These are phyloP conservation scores for Pulveroboletus sp. DNA, from an alignment of 768 basidiomycete genomes.

Conservation along the genomic window DNA sequence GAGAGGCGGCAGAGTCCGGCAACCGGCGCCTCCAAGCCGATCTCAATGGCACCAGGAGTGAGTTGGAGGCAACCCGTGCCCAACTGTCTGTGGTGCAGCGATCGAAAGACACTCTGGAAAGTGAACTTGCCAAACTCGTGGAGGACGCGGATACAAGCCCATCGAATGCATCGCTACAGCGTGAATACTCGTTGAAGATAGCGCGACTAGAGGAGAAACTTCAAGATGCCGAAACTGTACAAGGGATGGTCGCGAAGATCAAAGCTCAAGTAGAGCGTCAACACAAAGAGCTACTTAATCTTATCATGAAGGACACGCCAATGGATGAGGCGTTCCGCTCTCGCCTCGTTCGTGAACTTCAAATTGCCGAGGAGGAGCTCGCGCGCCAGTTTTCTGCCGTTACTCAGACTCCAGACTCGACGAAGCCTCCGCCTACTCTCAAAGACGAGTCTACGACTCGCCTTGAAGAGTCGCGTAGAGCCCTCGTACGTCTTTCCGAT, in stretches of 20 bases:
- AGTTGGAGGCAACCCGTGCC: slow-evolving; percentile 51
- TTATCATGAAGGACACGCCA: slow-evolving; percentile 53
- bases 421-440: slow-evolving; percentile 50
- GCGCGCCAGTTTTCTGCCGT: slow-evolving; percentile 21
- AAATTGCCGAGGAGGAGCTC: slow-evolving; percentile 47
- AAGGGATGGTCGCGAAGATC: slow-evolving; percentile 48
- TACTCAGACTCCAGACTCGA: slow-evolving; percentile 31
- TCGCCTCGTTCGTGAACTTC: slow-evolving; percentile 58
- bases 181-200: slow-evolving; percentile 60
- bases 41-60: slow-evolving; percentile 49
- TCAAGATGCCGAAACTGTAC: slow-evolving; percentile 50
- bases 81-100: slow-evolving; percentile 50
- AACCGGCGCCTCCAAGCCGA: slow-evolving; percentile 58
- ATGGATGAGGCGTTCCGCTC: slow-evolving; percentile 59
- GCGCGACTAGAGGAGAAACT: slow-evolving; percentile 58
- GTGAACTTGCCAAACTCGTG: slow-evolving; percentile 61
- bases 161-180: slow-evolving; percentile 56
- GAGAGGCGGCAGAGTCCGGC: slow-evolving; percentile 62
- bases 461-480: slow-evolving; percentile 66
- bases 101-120: slow-evolving; percentile 62
- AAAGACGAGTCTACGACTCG: slow-evolving; percentile 31
- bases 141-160: slow-evolving; percentile 51
- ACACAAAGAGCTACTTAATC: slow-evolving; percentile 66
- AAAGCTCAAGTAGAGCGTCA: slow-evolving; percentile 61
- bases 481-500: slow-evolving; percentile 43